Conservation (phyloP, 305 asterid genomes). For the Fraxinus angustifolia region DNA sequence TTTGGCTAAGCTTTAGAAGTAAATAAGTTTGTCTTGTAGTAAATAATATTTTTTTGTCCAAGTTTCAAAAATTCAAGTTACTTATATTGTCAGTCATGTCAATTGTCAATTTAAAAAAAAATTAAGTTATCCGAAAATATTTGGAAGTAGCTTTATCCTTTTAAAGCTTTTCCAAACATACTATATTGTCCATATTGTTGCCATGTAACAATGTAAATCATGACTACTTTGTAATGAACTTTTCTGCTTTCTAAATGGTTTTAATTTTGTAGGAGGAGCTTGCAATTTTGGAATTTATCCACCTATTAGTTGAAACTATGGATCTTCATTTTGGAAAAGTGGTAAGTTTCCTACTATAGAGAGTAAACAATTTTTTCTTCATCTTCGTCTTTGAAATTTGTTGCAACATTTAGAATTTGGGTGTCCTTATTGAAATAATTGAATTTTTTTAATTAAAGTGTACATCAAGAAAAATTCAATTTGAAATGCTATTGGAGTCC, state of each 20-base stretch:
- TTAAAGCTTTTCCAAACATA: not conserved
- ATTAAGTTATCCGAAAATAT: not conserved
- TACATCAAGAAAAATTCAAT: no score
- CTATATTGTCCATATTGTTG: not conserved
- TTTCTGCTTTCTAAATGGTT: conserved; percentile 6
- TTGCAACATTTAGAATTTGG: not conserved
- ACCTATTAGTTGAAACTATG: conserved; percentile 92
- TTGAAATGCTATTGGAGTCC: no score
- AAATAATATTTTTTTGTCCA: not conserved
- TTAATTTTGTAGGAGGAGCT: conserved; percentile 76
- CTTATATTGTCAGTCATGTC: not conserved
- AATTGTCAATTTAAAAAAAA: not conserved
- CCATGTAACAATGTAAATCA: not conserved
- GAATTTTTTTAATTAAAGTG: no score
- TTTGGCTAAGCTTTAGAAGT: not conserved
- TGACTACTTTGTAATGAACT: not conserved
- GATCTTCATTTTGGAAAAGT: conserved; percentile 97
- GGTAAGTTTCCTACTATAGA: conserved; percentile 41
- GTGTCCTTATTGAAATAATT: no score
- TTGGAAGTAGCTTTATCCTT: not conserved
- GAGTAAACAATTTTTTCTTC: not conserved
- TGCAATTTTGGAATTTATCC: conserved; percentile 90
- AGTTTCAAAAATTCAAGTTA: not conserved
- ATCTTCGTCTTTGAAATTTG: not conserved
- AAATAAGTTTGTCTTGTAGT: no score